Conservation (phyloP, 352 stramenopile genomes). For the Blastocystis sp. region DNA sequence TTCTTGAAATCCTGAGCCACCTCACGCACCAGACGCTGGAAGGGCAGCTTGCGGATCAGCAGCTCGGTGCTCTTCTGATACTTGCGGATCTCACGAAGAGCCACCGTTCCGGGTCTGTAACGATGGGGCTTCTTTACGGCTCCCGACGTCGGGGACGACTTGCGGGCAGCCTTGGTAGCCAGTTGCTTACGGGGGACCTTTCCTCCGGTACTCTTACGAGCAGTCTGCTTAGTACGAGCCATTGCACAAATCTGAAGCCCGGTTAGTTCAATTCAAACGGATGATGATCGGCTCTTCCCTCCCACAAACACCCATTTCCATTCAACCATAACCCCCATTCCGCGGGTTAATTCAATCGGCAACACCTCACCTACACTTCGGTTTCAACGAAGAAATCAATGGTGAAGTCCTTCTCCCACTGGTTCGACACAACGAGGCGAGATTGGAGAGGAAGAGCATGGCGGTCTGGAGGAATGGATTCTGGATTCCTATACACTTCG, state of each 20-base stretch:
- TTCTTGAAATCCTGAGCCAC: conserved; percentile 80
- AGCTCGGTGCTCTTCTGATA: conserved; percentile 77
- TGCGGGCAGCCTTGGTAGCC: conserved; percentile 77
- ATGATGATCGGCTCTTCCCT: too few species aligned
- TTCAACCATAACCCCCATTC: not conserved
- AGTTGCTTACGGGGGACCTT: conserved; percentile 84
- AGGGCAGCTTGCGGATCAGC: conserved; percentile 71
- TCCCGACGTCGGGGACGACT: conserved; percentile 76
- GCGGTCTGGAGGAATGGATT: not conserved
- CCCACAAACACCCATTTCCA: not conserved
- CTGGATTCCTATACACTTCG: not conserved
- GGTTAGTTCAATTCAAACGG: not conserved
- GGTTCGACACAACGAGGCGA: not conserved
- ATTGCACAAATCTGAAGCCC: conserved; percentile 16
- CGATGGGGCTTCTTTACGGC: conserved; percentile 81
- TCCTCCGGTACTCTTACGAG: conserved; percentile 81
- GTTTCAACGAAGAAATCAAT: not conserved
- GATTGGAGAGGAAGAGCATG: not conserved
- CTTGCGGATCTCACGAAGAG: conserved; percentile 72
- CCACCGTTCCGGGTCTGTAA: conserved; percentile 72
- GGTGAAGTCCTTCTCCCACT: not conserved
- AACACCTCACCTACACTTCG: not conserved
- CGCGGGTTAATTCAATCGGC: too few species aligned
- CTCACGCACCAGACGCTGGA: conserved; percentile 63
- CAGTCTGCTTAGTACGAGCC: conserved; percentile 87